Evolutionary conservation across 495 filamentous ascomycete species (phyloP).

Genomic region (Trypethelium eluteriae): DNA sequence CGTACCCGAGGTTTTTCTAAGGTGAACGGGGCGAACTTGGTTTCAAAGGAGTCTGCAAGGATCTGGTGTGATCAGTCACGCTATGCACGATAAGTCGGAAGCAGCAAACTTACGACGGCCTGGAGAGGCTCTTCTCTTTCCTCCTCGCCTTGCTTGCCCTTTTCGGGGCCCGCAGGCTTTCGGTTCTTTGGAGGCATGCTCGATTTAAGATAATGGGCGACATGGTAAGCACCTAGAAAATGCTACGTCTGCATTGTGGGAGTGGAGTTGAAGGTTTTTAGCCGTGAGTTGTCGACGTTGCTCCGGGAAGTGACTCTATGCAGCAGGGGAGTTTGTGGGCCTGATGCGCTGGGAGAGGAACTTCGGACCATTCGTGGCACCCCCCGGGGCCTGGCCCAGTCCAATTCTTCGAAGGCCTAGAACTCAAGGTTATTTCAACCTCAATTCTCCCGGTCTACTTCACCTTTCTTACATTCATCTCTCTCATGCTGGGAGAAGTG

Average conservation of each 20-base stretch:
- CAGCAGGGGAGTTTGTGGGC: background rate
- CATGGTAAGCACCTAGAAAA: background rate
- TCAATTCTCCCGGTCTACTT: background rate
- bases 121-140: constrained; percentile 79
- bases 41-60: constrained; percentile 92
- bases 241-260: background rate
- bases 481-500: background rate
- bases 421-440: constrained; percentile 11
- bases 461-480: background rate
- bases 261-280: background rate
- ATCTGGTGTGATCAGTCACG: constrained; percentile 21
- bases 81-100: background rate
- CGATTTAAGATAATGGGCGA: background rate
- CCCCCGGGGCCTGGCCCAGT: background rate
- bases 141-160: constrained; percentile 55
- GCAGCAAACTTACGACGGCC: constrained; percentile 61
- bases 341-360: no score
- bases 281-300: background rate
- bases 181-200: constrained; percentile 47
- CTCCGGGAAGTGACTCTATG: background rate
- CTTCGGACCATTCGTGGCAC: no score
- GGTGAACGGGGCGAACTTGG: constrained; percentile 81
- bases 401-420: constrained; percentile 8
- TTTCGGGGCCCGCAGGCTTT: constrained; percentile 52
- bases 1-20: constrained; percentile 79